Evolutionary conservation across 1,139 yeast genomes (phyloP), one percentile per base, ranked within the genome.

Genomic region (Petasospora fabianii): DNA sequence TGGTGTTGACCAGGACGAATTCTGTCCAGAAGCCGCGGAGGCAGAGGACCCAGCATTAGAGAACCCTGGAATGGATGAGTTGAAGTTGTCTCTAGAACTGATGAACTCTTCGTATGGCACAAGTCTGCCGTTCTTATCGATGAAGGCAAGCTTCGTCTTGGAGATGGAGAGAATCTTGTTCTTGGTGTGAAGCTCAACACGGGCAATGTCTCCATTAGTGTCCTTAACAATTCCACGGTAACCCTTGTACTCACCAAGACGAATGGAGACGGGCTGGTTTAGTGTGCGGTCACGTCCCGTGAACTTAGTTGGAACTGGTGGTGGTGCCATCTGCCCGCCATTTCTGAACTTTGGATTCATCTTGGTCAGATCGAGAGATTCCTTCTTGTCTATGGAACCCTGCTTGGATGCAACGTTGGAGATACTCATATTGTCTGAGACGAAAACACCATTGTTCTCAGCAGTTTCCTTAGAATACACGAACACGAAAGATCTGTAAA

Each of bases 391-490:
- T 3, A 33, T 35, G 49, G 47, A 51, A 42, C 54, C 68, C 60
- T 31, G 90, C 63, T 87, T 88, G 21, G 95, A 84, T 5, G 96
- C 80, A 38, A 88, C 76, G 6, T 96, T 85, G 48, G 82, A 78
- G 28, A 92, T 88, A 56, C 83, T 83, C 61, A 77, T 70, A 29
- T 88, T 76, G 50, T 79, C 80, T 27, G 82, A 78, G 30, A 84
- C 96, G 63, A 90, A 90, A 9, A 92, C 88, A 64, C 98, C 98
- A 45, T 88, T 76, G 61, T 92, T 88, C 59, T 90, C 97, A 30
- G 76, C 61, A 34, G 85, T 75, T 40, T 83, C 82, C 51, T 85
- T 82, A 43, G 92, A 82, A 59, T 86, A 84, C 36, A 88, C 70
- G 61, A 90, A 92, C 48, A 92, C 73, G 34, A 74, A 70, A 46